Evolutionary conservation across 176 grass and related monocot species (phyloP).

Genomic region (Cymbopogon citratus): DNA sequence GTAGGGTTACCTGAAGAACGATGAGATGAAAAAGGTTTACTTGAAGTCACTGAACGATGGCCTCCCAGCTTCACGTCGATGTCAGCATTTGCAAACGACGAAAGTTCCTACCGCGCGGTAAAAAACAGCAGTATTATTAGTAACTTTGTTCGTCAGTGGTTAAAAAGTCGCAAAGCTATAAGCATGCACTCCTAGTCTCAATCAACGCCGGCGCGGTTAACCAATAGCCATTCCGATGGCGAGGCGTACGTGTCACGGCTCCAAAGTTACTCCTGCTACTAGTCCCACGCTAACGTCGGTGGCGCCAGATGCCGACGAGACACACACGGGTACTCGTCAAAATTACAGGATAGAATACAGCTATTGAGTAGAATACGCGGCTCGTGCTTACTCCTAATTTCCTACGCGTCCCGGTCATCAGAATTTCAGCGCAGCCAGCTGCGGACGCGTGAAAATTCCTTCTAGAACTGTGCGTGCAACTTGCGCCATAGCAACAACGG

Average conservation of each 20-base stretch:
- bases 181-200: too few species aligned
- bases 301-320: not conserved
- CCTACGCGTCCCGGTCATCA: not conserved
- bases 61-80: too few species aligned
- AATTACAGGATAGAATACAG: not conserved
- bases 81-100: too few species aligned
- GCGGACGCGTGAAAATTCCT: slow-evolving; percentile 3
- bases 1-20: too few species aligned
- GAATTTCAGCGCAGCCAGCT: not conserved
- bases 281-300: not conserved
- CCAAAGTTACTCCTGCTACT: not conserved
- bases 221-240: not conserved
- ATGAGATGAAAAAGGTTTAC: too few species aligned
- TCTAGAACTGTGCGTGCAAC: not conserved
- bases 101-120: too few species aligned
- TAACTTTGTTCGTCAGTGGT: not conserved
- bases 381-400: too few species aligned
- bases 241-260: not conserved
- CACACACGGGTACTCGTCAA: not conserved
- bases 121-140: too few species aligned
- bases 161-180: not conserved
- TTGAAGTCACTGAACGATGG: too few species aligned
- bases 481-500: not conserved
- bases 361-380: not conserved
- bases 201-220: not conserved